These are phyloP conservation scores for Cryphonectria naterciae DNA, from an alignment of 2,329 filamentous ascomycete species.

Conservation along the genomic window DNA sequence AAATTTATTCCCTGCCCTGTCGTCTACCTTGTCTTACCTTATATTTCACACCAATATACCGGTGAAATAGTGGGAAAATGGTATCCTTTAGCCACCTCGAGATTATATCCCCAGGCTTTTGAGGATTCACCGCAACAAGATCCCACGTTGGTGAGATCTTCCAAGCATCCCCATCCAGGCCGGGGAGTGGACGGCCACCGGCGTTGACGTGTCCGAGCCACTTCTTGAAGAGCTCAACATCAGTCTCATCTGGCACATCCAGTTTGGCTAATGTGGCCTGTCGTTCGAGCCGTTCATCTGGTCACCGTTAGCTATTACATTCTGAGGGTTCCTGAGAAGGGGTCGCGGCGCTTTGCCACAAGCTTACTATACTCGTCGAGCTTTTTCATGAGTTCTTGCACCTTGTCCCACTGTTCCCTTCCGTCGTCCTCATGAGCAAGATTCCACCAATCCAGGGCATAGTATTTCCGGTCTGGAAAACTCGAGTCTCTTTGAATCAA, in stretches of 20 bases:
- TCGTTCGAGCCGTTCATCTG: constrained; percentile 25
- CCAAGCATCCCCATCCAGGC: constrained; percentile 32
- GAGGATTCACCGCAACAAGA: constrained; percentile 32
- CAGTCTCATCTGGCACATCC: constrained; percentile 11
- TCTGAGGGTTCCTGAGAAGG: not conserved
- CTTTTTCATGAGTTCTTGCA: constrained; percentile 30
- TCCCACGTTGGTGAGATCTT: constrained; percentile 27
- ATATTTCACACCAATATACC: constrained; percentile 22
- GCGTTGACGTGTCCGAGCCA: constrained; percentile 31
- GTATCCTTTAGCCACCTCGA: constrained; percentile 31
- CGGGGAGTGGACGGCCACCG: constrained; percentile 32
- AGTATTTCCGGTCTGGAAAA: constrained; percentile 7
- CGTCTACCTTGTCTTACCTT: constrained; percentile 13
- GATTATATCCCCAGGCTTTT: constrained; percentile 27
- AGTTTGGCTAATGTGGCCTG: constrained; percentile 20
- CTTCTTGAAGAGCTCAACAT: constrained; percentile 24
- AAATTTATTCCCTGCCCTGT: not conserved
- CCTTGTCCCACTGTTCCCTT: constrained; percentile 32
- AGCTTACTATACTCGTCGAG: constrained; percentile 34
- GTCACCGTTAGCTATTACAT: not conserved
- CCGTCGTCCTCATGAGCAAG: constrained; percentile 26
- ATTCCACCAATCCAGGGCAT: constrained; percentile 32
- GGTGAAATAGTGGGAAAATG: constrained; percentile 32
- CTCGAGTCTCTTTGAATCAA: constrained; percentile 21
- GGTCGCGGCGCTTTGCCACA: not conserved